A percentile compares a stretch with the other conserved stretches of the same genome.
Evolutionary conservation across 2,329 filamentous ascomycete genomes (phyloP).

Genomic region (Cadophora sp.): DNA sequence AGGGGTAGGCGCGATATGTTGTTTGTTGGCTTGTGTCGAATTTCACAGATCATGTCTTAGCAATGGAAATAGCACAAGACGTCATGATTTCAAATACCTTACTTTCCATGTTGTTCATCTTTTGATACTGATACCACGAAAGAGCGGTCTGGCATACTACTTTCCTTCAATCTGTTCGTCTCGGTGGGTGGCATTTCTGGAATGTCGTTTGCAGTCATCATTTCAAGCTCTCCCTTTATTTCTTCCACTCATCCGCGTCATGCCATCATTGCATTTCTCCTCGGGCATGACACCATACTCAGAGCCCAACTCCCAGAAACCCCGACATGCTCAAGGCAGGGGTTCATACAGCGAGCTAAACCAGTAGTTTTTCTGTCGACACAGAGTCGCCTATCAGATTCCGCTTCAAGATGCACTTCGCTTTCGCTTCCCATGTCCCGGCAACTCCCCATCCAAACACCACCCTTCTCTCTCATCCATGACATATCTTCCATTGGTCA

Average conservation of each 20-base stretch:
- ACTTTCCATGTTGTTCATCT: neutral
- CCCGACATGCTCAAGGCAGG: neutral
- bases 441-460: neutral
- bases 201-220: neutral
- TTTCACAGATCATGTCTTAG: neutral
- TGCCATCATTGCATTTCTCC: slow-evolving; percentile 6
- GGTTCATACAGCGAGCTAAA: neutral
- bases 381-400: neutral
- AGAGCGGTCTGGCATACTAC: neutral
- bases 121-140: neutral
- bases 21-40: neutral
- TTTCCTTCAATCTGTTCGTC: neutral
- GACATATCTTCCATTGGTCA: neutral
- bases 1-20: neutral
- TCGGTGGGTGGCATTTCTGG: neutral
- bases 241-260: neutral
- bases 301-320: neutral
- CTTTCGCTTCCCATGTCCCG: neutral
- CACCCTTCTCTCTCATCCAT: neutral
- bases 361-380: neutral
- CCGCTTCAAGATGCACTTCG: neutral
- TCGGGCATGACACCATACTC: neutral
- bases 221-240: neutral
- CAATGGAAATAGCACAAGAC: neutral
- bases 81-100: neutral